These are phyloP conservation scores for Actinomucor elegans DNA, from an alignment of 371 early-diverging fungal species.

Conservation along the genomic window DNA sequence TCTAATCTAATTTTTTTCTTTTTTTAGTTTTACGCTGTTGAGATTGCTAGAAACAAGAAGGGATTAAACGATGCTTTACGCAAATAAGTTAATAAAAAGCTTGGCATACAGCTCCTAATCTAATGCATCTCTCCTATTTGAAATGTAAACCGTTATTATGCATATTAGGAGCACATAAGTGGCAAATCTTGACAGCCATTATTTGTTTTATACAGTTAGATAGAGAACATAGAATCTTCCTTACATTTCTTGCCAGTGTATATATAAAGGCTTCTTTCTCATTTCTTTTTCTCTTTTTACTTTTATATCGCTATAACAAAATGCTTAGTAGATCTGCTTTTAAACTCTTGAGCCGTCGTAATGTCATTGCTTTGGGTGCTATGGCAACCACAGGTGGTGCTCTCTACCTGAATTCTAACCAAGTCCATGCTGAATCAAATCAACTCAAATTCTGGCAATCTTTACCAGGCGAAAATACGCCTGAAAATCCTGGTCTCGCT, in stretches of 20 bases:
- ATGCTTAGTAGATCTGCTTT: conserved; percentile 40
- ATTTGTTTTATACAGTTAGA: too few species aligned
- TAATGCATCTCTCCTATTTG: too few species aligned
- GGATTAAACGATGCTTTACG: conserved; percentile 63
- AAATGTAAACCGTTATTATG: too few species aligned
- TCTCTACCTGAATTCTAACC: conserved; percentile 22
- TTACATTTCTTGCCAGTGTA: too few species aligned
- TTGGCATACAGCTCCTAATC: too few species aligned
- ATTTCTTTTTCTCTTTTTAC: not conserved
- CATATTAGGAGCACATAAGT: not conserved
- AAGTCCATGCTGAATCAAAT: conserved; percentile 41
- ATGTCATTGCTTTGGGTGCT: conserved; percentile 32
- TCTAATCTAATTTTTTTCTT: not conserved
- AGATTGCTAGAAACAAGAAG: conserved; percentile 86
- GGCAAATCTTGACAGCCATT: conserved; percentile 4
- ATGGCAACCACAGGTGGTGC: conserved; percentile 37
- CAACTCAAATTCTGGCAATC: conserved; percentile 44
- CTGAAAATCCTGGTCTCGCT: conserved; percentile 45
- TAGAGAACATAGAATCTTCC: too few species aligned
- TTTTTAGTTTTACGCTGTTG: conserved; percentile 82
- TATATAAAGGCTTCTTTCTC: too few species aligned
- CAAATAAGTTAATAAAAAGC: conserved; percentile 15
- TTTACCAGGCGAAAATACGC: conserved; percentile 48
- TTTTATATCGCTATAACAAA: not conserved
- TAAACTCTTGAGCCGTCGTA: conserved; percentile 28